Evolutionary conservation across 768 basidiomycete genomes (phyloP).

Genomic region (Russula emetica): DNA sequence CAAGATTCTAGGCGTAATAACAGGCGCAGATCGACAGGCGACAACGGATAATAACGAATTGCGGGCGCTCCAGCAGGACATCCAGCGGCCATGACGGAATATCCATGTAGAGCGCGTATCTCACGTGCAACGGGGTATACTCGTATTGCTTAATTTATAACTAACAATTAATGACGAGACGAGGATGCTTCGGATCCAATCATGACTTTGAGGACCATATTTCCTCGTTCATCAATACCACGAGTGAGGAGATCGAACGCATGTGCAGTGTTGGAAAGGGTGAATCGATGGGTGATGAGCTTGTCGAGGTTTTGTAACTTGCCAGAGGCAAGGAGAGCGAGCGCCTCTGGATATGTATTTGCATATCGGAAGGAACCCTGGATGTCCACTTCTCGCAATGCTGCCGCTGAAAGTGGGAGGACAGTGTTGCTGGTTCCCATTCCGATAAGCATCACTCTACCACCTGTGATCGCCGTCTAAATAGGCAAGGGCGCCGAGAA

Average conservation of each 20-base stretch:
- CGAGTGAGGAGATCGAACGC: conserved; percentile 80
- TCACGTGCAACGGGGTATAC: conserved; percentile 23
- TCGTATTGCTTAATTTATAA: conserved; percentile 20
- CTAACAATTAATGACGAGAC: conserved; percentile 13
- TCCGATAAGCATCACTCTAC: conserved; percentile 89
- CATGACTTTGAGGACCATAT: conserved; percentile 88
- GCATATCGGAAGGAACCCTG: conserved; percentile 89
- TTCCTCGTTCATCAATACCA: conserved; percentile 75
- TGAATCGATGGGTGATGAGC: conserved; percentile 76
- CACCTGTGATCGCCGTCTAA: conserved; percentile 78
- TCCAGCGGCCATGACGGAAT: neutral
- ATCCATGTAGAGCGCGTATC: conserved; percentile 1
- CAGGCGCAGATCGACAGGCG: conserved; percentile 10
- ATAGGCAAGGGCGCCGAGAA: conserved; percentile 20
- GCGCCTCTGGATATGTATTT: conserved; percentile 85
- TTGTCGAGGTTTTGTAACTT: conserved; percentile 59
- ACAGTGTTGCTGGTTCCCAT: conserved; percentile 86
- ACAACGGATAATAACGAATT: conserved; percentile 16
- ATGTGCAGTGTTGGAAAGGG: conserved; percentile 55
- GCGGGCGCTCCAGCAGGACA: conserved; percentile 5
- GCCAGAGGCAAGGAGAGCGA: conserved; percentile 62
- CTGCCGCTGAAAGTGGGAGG: conserved; percentile 80
- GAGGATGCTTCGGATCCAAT: conserved; percentile 42
- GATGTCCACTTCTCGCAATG: conserved; percentile 87
- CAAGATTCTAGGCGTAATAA: conserved; percentile 22